Percentiles rank a stretch among this genome's conserved stretches.
These are phyloP conservation scores for Monosporascus cannonballus DNA, from an alignment of 2,329 filamentous ascomycete genomes.

Conservation along the genomic window DNA sequence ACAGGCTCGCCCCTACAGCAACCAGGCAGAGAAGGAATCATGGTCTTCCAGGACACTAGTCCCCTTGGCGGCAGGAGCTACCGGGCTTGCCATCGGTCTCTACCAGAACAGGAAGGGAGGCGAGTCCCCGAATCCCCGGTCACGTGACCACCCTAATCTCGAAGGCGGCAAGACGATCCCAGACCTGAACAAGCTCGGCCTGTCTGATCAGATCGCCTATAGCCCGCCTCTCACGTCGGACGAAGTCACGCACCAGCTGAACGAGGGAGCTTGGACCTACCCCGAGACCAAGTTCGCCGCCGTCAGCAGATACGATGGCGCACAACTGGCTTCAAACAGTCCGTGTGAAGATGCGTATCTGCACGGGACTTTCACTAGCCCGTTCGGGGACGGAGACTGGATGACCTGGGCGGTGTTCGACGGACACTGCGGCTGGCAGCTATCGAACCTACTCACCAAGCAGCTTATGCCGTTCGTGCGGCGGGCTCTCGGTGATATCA, in stretches of 20 bases:
- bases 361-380: constrained; percentile 25
- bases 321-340: constrained; percentile 26
- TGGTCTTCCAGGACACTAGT: not conserved
- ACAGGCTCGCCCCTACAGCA: not conserved
- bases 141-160: not conserved
- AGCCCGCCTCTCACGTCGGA: constrained; percentile 16
- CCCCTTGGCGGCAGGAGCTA: not conserved
- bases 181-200: constrained; percentile 19
- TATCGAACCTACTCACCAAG: constrained; percentile 24
- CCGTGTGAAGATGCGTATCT: constrained; percentile 28
- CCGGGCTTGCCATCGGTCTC: not conserved
- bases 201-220: constrained; percentile 18
- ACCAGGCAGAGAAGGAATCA: not conserved
- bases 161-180: constrained; percentile 10
- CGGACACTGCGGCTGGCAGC: constrained; percentile 30
- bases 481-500: constrained; percentile 15
- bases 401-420: constrained; percentile 30
- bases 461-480: constrained; percentile 25
- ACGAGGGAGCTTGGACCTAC: constrained; percentile 19
- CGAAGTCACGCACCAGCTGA: constrained; percentile 22
- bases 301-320: constrained; percentile 24
- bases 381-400: constrained; percentile 20
- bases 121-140: not conserved
- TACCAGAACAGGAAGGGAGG: not conserved
- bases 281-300: constrained; percentile 7